Base-by-base conservation (phyloP, 441 rosid genomes). In the Lepidium campestre region DNA sequence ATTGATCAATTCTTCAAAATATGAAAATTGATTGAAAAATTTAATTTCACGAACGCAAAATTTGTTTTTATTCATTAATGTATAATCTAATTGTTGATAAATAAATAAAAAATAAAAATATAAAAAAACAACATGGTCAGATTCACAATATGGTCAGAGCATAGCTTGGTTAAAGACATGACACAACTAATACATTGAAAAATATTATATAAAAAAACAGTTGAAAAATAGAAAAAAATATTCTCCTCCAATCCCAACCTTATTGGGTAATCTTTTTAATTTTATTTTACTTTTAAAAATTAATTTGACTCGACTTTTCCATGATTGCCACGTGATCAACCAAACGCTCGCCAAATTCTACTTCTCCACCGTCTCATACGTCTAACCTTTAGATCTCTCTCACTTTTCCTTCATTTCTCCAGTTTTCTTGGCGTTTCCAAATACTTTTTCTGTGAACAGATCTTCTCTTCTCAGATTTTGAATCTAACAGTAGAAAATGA, bases 401-500 rank as follows among this genome's bases (percentile, higher is more conserved):
- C 14, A 13, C 20, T 19, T 44, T 23, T 53, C 56, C 46, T 7
- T 32, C 6, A 6, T 0, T 17, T 55, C 61, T 62, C 73, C 77
- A 62, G 66, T 35, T 17, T 62, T 68, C 70, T 48, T 62, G 77
- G 77, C 62, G 29, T 19, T 31, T 10, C 6, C 23, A 14, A 31
- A 4, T 0, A 18, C 37, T 46, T 50, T 29, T 65, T 35, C 62
- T n/a, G 13, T 8, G 2, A 39, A 39, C 59, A 31, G 59, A 71
- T 64, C 47, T 31, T 23, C 53, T 13, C 22, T n/a, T n/a, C 17
- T 68, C 20, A 19, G 7, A 10, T 55, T 47, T 56, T 56, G 42
- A 40, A 68, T 74, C 65, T 2, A 48, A 44, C 32, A 6, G 2
- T 49, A 27, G 48, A 62, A 68, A 50, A 93, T 93, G 99, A 86